phyloP scores from a whole-genome alignment of 768 basidiomycete species.

The Artomyces pyxidatus region DNA sequence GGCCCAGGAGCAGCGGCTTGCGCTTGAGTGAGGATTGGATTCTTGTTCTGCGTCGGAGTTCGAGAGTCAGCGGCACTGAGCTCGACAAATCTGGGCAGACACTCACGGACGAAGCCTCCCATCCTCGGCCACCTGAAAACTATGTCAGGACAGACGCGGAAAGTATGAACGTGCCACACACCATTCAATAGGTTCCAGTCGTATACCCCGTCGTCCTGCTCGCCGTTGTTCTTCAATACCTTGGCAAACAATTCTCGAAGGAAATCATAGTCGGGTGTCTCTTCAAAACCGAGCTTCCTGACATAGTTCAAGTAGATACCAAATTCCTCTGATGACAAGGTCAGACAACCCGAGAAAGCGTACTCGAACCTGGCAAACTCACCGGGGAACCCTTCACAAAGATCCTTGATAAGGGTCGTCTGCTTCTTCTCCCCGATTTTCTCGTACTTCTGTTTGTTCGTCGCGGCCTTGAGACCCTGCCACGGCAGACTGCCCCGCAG shows the following conservation, averaged over 20 bases:
- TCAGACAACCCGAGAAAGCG: background rate
- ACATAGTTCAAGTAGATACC: slow-evolving; percentile 99
- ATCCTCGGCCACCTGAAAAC: slow-evolving; percentile 75
- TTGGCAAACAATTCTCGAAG: slow-evolving; percentile 91
- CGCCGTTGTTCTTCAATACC: slow-evolving; percentile 84
- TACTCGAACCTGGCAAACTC: slow-evolving; percentile 18
- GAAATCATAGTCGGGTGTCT: slow-evolving; percentile 98
- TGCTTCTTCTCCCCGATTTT: slow-evolving; percentile 99
- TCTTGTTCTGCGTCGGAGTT: slow-evolving; percentile 40
- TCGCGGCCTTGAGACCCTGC: slow-evolving; percentile 99
- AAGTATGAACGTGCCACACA: slow-evolving; percentile 22
- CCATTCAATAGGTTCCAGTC: slow-evolving; percentile 95
- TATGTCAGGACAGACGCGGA: background rate
- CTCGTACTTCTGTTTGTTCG: slow-evolving; percentile 99
- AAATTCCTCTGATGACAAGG: slow-evolving; percentile 72
- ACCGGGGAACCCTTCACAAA: slow-evolving; percentile 95
- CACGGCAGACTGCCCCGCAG: slow-evolving; percentile 93
- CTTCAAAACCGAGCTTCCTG: slow-evolving; percentile 97
- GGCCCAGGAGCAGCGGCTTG: slow-evolving; percentile 41
- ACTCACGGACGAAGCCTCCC: slow-evolving; percentile 78
- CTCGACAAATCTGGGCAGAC: background rate
- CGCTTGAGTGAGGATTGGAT: slow-evolving; percentile 56
- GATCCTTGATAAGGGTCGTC: slow-evolving; percentile 93
- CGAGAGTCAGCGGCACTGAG: background rate
- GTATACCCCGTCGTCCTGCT: slow-evolving; percentile 87